A percentile compares a stretch with the other conserved stretches of the same genome.
phyloP scores from a whole-genome alignment of 805 yeast genomes.

The Yarrowia keelungensis region DNA sequence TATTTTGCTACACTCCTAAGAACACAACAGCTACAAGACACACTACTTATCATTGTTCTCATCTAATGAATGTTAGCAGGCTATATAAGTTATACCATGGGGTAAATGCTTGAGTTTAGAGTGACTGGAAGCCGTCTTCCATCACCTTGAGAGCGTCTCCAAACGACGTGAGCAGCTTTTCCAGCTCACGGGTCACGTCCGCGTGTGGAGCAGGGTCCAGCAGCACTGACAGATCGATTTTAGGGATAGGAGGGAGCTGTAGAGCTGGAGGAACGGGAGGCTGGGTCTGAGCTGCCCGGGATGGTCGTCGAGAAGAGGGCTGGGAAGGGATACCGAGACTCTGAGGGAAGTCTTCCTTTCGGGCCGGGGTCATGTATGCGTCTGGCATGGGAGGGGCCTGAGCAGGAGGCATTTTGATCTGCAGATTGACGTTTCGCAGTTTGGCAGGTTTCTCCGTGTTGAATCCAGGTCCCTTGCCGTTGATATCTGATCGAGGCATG shows the following conservation, averaged over 20 bases:
- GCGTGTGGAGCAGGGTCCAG: constrained; percentile 51
- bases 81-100: constrained; percentile 30
- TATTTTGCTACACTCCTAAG: too few species aligned
- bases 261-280: constrained; percentile 32
- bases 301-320: constrained; percentile 24
- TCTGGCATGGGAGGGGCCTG: constrained; percentile 32
- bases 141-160: constrained; percentile 43
- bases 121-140: constrained; percentile 38
- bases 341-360: constrained; percentile 5
- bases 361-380: constrained; percentile 20
- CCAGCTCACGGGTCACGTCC: constrained; percentile 49
- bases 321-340: constrained; percentile 4
- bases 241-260: constrained; percentile 46
- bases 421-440: constrained; percentile 35
- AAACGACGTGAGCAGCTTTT: constrained; percentile 47
- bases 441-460: constrained; percentile 37
- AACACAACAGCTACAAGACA: too few species aligned
- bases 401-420: constrained; percentile 28
- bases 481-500: constrained; percentile 1
- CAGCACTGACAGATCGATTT: constrained; percentile 49
- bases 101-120: constrained; percentile 3
- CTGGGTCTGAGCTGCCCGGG: constrained; percentile 32
- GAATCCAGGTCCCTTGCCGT: constrained; percentile 39
- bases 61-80: constrained; percentile 21
- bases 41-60: not conserved